phyloP scores from a whole-genome alignment of 2,329 filamentous ascomycete genomes.

The Magnaporthales sp. region DNA sequence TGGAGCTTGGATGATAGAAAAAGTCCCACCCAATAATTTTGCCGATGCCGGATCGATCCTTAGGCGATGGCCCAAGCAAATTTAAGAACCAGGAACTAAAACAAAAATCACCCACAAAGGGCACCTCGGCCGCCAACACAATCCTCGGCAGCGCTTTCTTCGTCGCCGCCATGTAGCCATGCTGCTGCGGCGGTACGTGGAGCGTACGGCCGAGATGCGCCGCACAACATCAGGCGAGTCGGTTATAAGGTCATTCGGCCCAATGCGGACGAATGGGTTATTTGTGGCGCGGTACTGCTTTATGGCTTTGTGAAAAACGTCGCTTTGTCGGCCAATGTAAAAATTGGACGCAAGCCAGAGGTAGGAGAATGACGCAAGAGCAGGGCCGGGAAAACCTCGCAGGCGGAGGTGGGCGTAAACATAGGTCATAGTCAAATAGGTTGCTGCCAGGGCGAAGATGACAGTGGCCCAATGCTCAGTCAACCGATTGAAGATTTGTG shows the following conservation, averaged over 20 bases:
- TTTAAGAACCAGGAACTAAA: conserved; percentile 21
- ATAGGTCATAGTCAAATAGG: conserved; percentile 11
- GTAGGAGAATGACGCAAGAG: conserved; percentile 22
- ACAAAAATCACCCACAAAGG: conserved; percentile 17
- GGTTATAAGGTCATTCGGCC: conserved; percentile 26
- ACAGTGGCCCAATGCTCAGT: no score
- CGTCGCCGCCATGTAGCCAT: conserved; percentile 31
- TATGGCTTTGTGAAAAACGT: conserved; percentile 13
- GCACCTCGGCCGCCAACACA: conserved; percentile 29
- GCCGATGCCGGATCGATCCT: conserved; percentile 17
- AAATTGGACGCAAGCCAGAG: conserved; percentile 18
- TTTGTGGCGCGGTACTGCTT: conserved; percentile 13
- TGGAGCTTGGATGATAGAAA: background rate
- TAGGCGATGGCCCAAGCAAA: conserved; percentile 21
- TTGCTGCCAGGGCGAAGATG: background rate
- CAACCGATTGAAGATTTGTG: no score
- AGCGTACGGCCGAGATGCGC: conserved; percentile 18
- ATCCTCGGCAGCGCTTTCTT: conserved; percentile 28
- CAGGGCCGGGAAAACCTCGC: conserved; percentile 17
- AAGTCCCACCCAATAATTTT: conserved; percentile 14
- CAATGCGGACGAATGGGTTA: conserved; percentile 21
- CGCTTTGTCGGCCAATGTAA: conserved; percentile 14
- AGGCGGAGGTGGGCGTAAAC: conserved; percentile 13
- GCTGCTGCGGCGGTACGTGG: conserved; percentile 20
- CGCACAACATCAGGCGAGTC: conserved; percentile 21